Base-by-base conservation (phyloP, 2,329 filamentous ascomycete genomes). In the Hymenotorrendiella dingleyae region DNA sequence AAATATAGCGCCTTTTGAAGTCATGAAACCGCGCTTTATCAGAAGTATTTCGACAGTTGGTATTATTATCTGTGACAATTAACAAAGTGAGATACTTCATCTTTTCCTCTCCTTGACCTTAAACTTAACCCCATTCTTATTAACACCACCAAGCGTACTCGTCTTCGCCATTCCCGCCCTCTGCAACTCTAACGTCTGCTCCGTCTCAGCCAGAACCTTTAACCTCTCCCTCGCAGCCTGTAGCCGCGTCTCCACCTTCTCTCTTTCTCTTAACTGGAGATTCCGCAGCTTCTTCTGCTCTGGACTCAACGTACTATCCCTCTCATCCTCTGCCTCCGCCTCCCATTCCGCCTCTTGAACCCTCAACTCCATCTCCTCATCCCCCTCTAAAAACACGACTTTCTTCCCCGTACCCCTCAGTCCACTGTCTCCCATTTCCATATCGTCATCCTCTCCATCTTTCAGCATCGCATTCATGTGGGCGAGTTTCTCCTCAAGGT, bases 91-190 rank as follows among this genome's bases (percentile, higher is more conserved):
- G n/a, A n/a, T n/a, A n/a, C 23, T 33, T 41, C 45, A 63, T 55
- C 76, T 69, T 68, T 83, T 83, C 50, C 79, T 70, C 60, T 76
- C 70, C 49, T 75, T 71, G 42, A 81, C 70, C 67, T 78, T 80
- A 49, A 80, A 72, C 65, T 78, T 81, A 62, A 73, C 73, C 19
- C 79, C 78, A 28, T 68, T 67, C 59, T 77, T 78, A 21, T 74
- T 80, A n/a, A 69, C 56, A 11, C 76, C 76, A 27, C 75, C 76
- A 5, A 73, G 71, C 2, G 78, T 82, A 7, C 73, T 67, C 51
- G 77, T 80, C 67, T 83, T 83, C 26, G 76, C 76, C 78, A 82
- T 82, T 59, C 73, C 76, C 14, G 76, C 74, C 46, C 73, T 68
- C 61, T 82, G 76, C 42, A 78, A 46, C 48, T 78, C 77, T 20